A percentile compares a stretch with the other conserved stretches of the same genome.
These are phyloP conservation scores for Scolecobasidium constrictum DNA, from an alignment of 2,329 filamentous ascomycete genomes.

Conservation along the genomic window DNA sequence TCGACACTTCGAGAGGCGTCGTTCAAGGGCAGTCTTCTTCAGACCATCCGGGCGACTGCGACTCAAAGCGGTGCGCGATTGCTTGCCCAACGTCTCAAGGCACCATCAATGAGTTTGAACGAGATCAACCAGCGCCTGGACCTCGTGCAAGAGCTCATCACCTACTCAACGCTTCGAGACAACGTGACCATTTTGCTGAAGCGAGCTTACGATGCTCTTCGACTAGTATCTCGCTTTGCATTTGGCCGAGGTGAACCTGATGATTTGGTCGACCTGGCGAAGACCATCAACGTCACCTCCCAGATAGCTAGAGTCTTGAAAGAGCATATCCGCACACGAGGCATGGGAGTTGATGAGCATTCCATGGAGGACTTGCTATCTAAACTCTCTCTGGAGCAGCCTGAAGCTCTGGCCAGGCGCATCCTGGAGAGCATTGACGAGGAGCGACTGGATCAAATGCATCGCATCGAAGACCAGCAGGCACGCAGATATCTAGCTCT, in stretches of 20 bases:
- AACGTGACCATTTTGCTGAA: constrained; percentile 57
- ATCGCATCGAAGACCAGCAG: constrained; percentile 64
- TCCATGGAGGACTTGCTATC: constrained; percentile 32
- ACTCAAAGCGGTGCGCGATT: constrained; percentile 85
- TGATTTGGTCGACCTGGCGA: constrained; percentile 73
- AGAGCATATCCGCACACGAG: constrained; percentile 15
- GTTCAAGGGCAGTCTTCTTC: constrained; percentile 74
- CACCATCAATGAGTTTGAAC: constrained; percentile 76
- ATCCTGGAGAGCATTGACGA: constrained; percentile 82
- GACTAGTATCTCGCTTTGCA: constrained; percentile 87
- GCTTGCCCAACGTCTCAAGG: constrained; percentile 67
- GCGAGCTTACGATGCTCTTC: constrained; percentile 73
- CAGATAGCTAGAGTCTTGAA: constrained; percentile 45
- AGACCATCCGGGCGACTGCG: constrained; percentile 79
- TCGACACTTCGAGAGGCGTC: constrained; percentile 71
- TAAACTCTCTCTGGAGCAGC: constrained; percentile 56
- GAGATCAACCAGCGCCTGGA: constrained; percentile 73
- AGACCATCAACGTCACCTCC: constrained; percentile 65
- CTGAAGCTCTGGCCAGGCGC: constrained; percentile 54
- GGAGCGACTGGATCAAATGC: constrained; percentile 73
- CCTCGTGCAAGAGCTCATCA: constrained; percentile 65
- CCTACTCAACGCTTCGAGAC: constrained; percentile 57
- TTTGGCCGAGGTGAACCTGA: constrained; percentile 86
- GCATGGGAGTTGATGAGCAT: constrained; percentile 11
- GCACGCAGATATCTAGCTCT: constrained; percentile 60